Percentiles rank a stretch among this genome's conserved stretches.
Evolutionary conservation across 192 early-diverging fungal species (phyloP).

Genomic region (Coemansia sp.): DNA sequence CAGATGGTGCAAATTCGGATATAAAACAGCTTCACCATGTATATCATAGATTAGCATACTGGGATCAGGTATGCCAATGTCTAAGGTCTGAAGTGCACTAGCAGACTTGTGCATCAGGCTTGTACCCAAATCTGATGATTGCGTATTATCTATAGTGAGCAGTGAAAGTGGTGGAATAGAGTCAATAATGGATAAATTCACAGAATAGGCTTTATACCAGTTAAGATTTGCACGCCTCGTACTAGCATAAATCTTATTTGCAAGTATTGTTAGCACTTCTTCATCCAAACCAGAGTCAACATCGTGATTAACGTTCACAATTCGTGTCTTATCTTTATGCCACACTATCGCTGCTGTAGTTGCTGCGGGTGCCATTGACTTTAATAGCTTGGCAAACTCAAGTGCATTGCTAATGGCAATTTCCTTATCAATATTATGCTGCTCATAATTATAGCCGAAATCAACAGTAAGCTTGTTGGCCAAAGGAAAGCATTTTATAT

Average conservation of each 20-base stretch:
- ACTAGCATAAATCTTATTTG: background rate
- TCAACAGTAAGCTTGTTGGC: no score
- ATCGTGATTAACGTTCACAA: background rate
- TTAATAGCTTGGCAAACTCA: background rate
- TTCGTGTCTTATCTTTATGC: background rate
- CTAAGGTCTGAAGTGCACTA: background rate
- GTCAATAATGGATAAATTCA: background rate
- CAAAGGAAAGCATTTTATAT: no score
- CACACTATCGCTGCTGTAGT: background rate
- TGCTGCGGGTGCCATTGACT: background rate
- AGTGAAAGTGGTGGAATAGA: background rate
- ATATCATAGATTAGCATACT: background rate
- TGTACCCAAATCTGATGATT: background rate
- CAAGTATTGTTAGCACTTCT: background rate
- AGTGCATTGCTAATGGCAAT: background rate
- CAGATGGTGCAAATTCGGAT: conserved; percentile 2
- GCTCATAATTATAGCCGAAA: no score
- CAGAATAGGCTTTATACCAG: no score
- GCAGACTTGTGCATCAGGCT: background rate
- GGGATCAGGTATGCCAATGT: background rate
- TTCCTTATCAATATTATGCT: no score
- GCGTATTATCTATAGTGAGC: background rate
- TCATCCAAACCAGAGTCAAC: background rate
- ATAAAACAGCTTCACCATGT: background rate
- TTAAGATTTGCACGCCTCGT: no score